Base-by-base conservation (phyloP, 73 alveolate genomes). In the Effrenium voratum region DNA sequence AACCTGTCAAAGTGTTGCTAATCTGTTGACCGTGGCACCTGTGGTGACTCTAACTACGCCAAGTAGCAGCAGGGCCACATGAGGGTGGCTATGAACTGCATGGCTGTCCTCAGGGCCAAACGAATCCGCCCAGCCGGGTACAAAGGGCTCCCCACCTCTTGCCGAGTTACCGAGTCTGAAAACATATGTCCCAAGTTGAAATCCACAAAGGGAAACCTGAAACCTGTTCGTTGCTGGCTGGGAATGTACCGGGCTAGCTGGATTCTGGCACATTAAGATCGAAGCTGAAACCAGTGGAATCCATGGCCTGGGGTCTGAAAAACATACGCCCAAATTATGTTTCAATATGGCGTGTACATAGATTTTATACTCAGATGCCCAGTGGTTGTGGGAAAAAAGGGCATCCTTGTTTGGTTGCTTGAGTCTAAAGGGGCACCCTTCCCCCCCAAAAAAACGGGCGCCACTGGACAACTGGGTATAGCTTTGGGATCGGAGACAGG, bases 41-140 rank as follows among this genome's bases (percentile, higher is more conserved):
- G 19, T 52, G 63, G 63, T 52, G 63, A 52, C 19, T 52, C 26
- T 52, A 8, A 52, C 8, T 12, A 12, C 49, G 97, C 88, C 97
- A n/a, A 45, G 97, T 2, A 10, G 63, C 97, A 90, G 68, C 28
- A 90, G 30, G 32, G 97, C 97, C 73, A 46, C 88, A 46, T 90
- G 97, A 40, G 97, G 97, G 40, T 90, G 97, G 34, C 13, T 24
- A 36, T 68, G 88, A 41, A 43, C 95, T 3, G 41, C 72, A 88
- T 66, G 95, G 52, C 32, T n/a, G 38, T 90, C 97, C 97, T 90
- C 34, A 46, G 66, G 47, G 30, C 41, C 24, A 1, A n/a, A 66
- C n/a, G n/a, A n/a, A n/a, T n/a, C n/a, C n/a, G n/a, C n/a, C n/a
- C n/a, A n/a, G n/a, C n/a, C n/a, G 40, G 41, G 40, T 63, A 26